Base-by-base conservation (phyloP, 352 stramenopile species). In the Globisporangium takayamanum region DNA sequence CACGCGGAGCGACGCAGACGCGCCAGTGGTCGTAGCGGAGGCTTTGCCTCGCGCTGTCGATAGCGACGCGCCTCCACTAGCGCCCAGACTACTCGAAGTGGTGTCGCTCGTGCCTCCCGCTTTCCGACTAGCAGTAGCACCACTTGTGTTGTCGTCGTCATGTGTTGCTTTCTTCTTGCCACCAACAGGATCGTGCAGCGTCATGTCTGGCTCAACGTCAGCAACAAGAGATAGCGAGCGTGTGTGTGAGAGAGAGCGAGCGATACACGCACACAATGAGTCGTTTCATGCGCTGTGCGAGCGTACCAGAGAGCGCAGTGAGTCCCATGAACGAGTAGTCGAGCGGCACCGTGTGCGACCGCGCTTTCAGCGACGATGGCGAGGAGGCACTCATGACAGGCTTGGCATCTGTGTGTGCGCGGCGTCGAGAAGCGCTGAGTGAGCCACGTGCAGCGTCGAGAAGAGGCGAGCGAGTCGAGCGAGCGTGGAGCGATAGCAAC, bases 261-360 rank as follows among this genome's bases (percentile, higher is more conserved):
- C 33, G 33, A 10, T 12, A 39, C 33, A 39, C 22, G 22, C 33
- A 39, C 6, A 12, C 33, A 39, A 12, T 47, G 14, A 2, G 14
- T n/a, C 18, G 15, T 8, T 10, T 22, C 11, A 28, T 14, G 16
- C 26, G 49, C 30, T 28, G 39, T 42, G 16, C 10, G 18, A 55
- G 18, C 65, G 11, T 59, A 89, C 80, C 80, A 50, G 75, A 79
- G 12, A 88, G 68, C 1, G 67, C 60, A 0, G 64, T 33, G 22
- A 89, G 72, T 1, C 78, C 75, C 76, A 89, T 86, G 66, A 89
- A 89, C 10, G 80, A 89, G 52, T 80, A 89, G 60, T 88, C 78
- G 18, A 89, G 62, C 2, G 76, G 78, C 14, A 71, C 58, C 0
- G 59, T 37, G 44, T 63, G 50, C 8, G 50, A 16, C 7, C 48